Conservation (phyloP, 306 rosid genomes). For the Quercus robur region DNA sequence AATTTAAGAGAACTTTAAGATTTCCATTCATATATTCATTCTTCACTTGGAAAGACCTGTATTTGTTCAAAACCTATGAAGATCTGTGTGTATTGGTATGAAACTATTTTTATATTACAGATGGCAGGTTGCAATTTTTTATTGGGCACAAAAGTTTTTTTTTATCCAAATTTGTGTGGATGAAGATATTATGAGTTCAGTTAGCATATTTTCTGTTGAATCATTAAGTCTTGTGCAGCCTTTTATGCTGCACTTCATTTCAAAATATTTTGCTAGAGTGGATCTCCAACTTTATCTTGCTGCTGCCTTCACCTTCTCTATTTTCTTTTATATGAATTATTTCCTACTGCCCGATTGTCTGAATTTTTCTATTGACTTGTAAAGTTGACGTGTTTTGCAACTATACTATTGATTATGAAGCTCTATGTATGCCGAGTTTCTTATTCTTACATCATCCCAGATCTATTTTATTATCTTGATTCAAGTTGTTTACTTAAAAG, state of each 20-base stretch:
- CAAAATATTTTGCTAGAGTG: not conserved
- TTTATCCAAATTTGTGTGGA: not conserved
- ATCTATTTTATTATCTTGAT: not conserved
- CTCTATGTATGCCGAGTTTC: no score
- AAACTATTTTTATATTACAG: not conserved
- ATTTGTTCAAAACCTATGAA: not conserved
- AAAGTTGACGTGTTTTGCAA: no score
- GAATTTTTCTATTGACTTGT: no score
- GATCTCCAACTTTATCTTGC: not conserved
- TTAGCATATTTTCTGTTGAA: not conserved
- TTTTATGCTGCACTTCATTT: not conserved
- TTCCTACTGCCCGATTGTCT: no score
- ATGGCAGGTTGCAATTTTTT: not conserved
- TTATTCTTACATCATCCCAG: no score
- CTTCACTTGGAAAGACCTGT: no score
- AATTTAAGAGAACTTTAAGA: no score
- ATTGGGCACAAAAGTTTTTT: not conserved
- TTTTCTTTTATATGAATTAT: no score
- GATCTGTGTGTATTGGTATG: not conserved
- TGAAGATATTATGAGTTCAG: not conserved
- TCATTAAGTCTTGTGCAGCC: not conserved
- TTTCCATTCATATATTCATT: no score
- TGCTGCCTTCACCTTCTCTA: not conserved
- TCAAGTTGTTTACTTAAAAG: not conserved
- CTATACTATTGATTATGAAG: no score